A percentile compares a stretch with the other conserved stretches of the same genome.
phyloP scores from a whole-genome alignment of 2,329 filamentous ascomycete species.

The Fusarium solani-melongenae region DNA sequence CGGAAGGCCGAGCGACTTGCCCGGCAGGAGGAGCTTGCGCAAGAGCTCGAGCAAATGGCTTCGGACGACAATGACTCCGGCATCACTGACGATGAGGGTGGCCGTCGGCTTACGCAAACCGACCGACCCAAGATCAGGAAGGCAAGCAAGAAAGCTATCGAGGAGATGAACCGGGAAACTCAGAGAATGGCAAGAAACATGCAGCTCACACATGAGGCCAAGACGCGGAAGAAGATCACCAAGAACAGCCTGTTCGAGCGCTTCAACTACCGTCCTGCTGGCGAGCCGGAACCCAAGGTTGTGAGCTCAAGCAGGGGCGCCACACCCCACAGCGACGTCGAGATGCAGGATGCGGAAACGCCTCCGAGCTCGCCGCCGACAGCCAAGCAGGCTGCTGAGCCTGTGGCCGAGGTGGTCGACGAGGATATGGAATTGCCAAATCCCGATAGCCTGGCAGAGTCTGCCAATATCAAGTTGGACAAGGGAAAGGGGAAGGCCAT shows the following conservation, averaged over 20 bases:
- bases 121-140: constrained; percentile 76
- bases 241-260: constrained; percentile 84
- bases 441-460: constrained; percentile 50
- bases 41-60: constrained; percentile 49
- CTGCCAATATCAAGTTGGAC: constrained; percentile 52
- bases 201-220: constrained; percentile 90
- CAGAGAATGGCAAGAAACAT: constrained; percentile 90
- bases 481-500: constrained; percentile 72
- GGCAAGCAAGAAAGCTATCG: constrained; percentile 92
- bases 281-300: constrained; percentile 49
- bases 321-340: constrained; percentile 64
- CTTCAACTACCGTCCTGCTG: constrained; percentile 77
- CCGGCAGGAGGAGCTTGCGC: constrained; percentile 49
- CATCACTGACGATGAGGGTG: constrained; percentile 71
- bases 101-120: constrained; percentile 74
- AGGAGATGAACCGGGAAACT: constrained; percentile 95
- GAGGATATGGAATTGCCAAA: constrained; percentile 40
- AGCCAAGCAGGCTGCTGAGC: constrained; percentile 44
- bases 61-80: constrained; percentile 57
- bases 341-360: constrained; percentile 66
- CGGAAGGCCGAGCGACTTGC: constrained; percentile 58
- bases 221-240: constrained; percentile 90
- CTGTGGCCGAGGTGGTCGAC: constrained; percentile 17
- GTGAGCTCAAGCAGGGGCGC: constrained; percentile 67
- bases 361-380: constrained; percentile 77